Conservation (phyloP, 2,329 filamentous ascomycete species). For the Neoscytalidium dimidiatum region DNA sequence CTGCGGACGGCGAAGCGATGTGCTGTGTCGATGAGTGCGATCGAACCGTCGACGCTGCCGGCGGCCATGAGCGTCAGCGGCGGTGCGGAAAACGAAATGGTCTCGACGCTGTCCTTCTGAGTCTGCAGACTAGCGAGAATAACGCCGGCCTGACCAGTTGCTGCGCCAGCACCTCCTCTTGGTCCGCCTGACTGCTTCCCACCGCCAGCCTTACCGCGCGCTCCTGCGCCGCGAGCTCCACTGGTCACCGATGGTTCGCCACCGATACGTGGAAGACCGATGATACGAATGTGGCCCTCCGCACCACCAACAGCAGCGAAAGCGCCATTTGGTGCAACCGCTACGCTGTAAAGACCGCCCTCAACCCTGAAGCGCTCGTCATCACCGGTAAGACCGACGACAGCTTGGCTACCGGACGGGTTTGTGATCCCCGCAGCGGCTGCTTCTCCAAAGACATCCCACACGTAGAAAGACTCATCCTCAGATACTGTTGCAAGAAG, state of each 20-base stretch:
- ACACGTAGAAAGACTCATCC: slow-evolving; percentile 86
- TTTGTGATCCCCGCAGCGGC: slow-evolving; percentile 63
- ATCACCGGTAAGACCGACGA: slow-evolving; percentile 73
- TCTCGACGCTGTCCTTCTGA: slow-evolving; percentile 79
- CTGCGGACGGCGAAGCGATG: slow-evolving; percentile 85
- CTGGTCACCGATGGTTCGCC: slow-evolving; percentile 32
- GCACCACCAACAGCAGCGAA: slow-evolving; percentile 87
- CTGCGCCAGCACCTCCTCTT: slow-evolving; percentile 29
- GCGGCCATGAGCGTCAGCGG: slow-evolving; percentile 63
- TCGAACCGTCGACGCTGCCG: slow-evolving; percentile 66
- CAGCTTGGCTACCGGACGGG: slow-evolving; percentile 59
- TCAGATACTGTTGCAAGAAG: slow-evolving; percentile 87
- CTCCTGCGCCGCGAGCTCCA: slow-evolving; percentile 46
- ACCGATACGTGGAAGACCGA: slow-evolving; percentile 73
- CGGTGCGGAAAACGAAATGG: slow-evolving; percentile 65
- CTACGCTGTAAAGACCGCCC: slow-evolving; percentile 86
- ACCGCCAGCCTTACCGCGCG: slow-evolving; percentile 51
- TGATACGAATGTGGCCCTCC: slow-evolving; percentile 79
- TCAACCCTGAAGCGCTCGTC: slow-evolving; percentile 93
- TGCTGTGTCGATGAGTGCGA: slow-evolving; percentile 83
- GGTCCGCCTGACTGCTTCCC: slow-evolving; percentile 46
- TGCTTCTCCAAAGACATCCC: slow-evolving; percentile 84
- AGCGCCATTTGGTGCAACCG: slow-evolving; percentile 75
- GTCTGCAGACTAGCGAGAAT: slow-evolving; percentile 84
- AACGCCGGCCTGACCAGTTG: slow-evolving; percentile 59